Conservation (phyloP, 345 rosid species). For the Conringia planisiliqua region DNA sequence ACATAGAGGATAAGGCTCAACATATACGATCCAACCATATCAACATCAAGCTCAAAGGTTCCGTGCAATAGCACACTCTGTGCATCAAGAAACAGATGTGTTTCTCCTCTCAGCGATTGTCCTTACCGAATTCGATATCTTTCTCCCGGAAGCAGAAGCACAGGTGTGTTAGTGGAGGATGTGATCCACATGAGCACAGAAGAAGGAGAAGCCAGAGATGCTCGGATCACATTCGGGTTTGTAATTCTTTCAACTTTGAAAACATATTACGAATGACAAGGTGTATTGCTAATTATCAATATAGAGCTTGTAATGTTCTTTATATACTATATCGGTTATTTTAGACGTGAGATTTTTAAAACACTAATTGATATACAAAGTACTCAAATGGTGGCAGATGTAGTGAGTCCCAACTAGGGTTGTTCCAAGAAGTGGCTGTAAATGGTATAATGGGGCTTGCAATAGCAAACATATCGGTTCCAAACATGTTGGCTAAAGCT, state of each 20-base stretch:
- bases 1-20: slow-evolving; percentile 45
- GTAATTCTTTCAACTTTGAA: slow-evolving; percentile 8
- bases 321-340: too few relatives aligned
- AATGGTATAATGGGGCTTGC: slow-evolving; percentile 95
- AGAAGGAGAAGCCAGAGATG: slow-evolving; percentile 38
- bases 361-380: not conserved
- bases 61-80: slow-evolving; percentile 58
- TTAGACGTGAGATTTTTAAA: not conserved
- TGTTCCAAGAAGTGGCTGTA: slow-evolving; percentile 65
- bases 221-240: slow-evolving; percentile 68
- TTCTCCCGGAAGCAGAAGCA: slow-evolving; percentile 57
- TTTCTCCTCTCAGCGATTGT: slow-evolving; percentile 49
- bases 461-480: slow-evolving; percentile 64
- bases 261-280: not conserved
- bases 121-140: slow-evolving; percentile 60
- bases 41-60: slow-evolving; percentile 61
- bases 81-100: slow-evolving; percentile 34
- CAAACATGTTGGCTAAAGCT: slow-evolving; percentile 70
- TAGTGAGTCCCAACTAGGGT: slow-evolving; percentile 70
- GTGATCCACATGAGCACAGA: slow-evolving; percentile 57
- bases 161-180: slow-evolving; percentile 68
- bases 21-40: slow-evolving; percentile 61
- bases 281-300: not conserved
- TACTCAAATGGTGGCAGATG: slow-evolving; percentile 50
- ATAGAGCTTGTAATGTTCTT: too few relatives aligned